These are phyloP conservation scores for Trifolium subterraneum DNA, from an alignment of 306 rosid species.

Conservation along the genomic window DNA sequence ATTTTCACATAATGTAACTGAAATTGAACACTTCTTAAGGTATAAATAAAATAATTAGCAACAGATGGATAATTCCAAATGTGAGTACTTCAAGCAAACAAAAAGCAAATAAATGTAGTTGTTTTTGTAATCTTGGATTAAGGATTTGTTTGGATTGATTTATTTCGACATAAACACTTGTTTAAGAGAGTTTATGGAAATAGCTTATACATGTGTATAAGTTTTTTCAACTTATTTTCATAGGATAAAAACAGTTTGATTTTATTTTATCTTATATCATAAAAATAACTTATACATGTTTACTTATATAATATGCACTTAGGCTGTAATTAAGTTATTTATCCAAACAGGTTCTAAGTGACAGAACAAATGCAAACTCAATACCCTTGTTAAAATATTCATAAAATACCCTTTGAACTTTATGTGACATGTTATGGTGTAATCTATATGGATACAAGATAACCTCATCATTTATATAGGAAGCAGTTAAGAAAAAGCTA, in stretches of 20 bases:
- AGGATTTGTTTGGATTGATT: not conserved
- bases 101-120: conserved; percentile 2
- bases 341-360: not conserved
- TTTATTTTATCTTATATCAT: not conserved
- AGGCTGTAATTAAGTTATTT: not conserved
- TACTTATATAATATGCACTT: not conserved
- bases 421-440: not conserved
- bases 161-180: not conserved
- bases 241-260: not conserved
- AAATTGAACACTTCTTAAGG: conserved; percentile 13
- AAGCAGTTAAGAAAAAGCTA: not conserved
- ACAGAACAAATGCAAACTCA: conserved; percentile 28
- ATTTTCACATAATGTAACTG: conserved; percentile 7
- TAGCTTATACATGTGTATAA: not conserved
- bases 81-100: not conserved
- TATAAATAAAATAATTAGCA: conserved; percentile 3
- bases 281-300: not conserved
- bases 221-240: not conserved
- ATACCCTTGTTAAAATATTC: conserved; percentile 7
- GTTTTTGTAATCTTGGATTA: not conserved
- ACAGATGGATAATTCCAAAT: conserved; percentile 14
- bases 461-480: conserved; percentile 25
- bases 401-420: conserved; percentile 4
- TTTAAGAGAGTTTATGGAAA: not conserved
- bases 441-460: conserved; percentile 10